A percentile compares a stretch with the other conserved stretches of the same genome.
These are phyloP conservation scores for Aspergillus hancockii DNA, from an alignment of 495 filamentous ascomycete genomes.

Conservation along the genomic window DNA sequence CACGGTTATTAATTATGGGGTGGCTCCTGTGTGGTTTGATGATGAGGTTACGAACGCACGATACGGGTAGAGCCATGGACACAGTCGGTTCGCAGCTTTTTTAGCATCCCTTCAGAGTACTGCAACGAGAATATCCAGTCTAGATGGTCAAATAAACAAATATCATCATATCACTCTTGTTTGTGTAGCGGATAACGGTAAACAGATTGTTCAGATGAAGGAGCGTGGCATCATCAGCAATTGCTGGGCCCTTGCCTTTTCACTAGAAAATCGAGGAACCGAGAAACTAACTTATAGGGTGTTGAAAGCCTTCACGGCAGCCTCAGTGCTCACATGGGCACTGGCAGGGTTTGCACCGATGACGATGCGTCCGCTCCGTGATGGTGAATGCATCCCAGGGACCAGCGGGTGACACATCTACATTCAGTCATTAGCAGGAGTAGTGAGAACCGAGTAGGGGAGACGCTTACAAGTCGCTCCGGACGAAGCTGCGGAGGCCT, in stretches of 20 bases:
- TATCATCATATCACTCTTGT: too few relatives aligned
- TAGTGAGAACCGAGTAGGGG: neutral
- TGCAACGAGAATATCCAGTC: too few relatives aligned
- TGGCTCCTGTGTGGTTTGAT: constrained; percentile 51
- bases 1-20: constrained; percentile 58
- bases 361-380: constrained; percentile 58
- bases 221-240: neutral
- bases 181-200: too few relatives aligned
- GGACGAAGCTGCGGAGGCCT: constrained; percentile 31
- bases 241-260: neutral
- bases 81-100: neutral
- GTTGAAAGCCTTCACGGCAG: constrained; percentile 45
- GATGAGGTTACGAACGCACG: constrained; percentile 40
- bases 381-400: constrained; percentile 51
- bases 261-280: neutral
- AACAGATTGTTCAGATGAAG: too few relatives aligned
- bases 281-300: constrained; percentile 24
- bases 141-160: too few relatives aligned
- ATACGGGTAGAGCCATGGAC: constrained; percentile 40
- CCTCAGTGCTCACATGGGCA: constrained; percentile 49
- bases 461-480: constrained; percentile 41
- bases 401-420: constrained; percentile 38
- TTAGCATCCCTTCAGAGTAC: neutral
- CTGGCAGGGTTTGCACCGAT: constrained; percentile 73
- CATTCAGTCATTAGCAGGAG: constrained; percentile 3